Evolutionary conservation across 2,329 filamentous ascomycete species (phyloP).

Genomic region (Colletotrichum neosansevieriae): DNA sequence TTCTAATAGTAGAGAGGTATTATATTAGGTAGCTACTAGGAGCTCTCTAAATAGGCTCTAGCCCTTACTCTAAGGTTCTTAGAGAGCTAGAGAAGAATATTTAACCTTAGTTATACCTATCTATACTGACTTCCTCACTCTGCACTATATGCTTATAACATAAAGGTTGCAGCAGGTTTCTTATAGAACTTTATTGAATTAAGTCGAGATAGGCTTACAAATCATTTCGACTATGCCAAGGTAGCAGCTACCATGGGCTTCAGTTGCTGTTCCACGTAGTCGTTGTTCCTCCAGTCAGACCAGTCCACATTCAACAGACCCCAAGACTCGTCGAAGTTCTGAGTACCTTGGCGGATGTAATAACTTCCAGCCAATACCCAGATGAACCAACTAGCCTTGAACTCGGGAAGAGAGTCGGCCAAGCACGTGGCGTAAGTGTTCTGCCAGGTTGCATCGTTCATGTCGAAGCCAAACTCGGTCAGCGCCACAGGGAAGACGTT

Average conservation of each 20-base stretch:
- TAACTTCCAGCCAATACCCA: constrained; percentile 72
- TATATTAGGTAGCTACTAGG: too few relatives aligned
- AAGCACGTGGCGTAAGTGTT: constrained; percentile 66
- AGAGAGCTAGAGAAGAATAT: too few relatives aligned
- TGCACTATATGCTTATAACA: too few relatives aligned
- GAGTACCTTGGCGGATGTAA: constrained; percentile 64
- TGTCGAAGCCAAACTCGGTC: constrained; percentile 67
- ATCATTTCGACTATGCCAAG: constrained; percentile 36
- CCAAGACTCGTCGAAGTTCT: constrained; percentile 70
- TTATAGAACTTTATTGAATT: too few relatives aligned
- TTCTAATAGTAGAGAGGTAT: too few relatives aligned
- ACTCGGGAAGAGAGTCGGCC: constrained; percentile 59
- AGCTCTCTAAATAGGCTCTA: too few relatives aligned
- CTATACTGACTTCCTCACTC: too few relatives aligned
- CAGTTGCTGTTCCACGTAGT: constrained; percentile 57
- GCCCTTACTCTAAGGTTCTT: too few relatives aligned
- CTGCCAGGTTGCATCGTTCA: constrained; percentile 60
- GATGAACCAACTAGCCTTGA: constrained; percentile 67
- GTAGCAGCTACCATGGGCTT: constrained; percentile 54
- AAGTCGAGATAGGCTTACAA: background rate
- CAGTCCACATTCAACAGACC: constrained; percentile 67
- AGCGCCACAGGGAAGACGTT: constrained; percentile 57
- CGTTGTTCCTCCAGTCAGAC: constrained; percentile 61
- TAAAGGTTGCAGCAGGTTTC: too few relatives aligned
- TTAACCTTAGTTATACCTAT: too few relatives aligned